phyloP scores from a whole-genome alignment of 495 filamentous ascomycete genomes.

The Aspergillus saccharolyticus region DNA sequence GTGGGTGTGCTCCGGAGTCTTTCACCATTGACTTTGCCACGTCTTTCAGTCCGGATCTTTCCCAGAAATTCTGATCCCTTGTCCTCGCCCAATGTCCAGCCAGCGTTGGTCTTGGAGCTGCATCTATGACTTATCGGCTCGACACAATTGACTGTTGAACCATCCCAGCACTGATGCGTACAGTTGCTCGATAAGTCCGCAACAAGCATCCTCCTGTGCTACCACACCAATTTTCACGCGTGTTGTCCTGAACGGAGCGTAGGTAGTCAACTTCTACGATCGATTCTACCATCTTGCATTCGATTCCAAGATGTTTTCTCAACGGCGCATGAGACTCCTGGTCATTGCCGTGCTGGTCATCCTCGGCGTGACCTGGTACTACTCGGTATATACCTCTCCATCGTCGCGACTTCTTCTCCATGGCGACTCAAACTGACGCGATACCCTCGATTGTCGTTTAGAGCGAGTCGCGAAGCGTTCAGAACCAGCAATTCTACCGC shows the following conservation, averaged over 20 bases:
- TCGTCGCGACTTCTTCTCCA: not conserved
- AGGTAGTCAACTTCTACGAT: not conserved
- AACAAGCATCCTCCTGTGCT: not conserved
- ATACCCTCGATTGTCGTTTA: slow-evolving; percentile 11
- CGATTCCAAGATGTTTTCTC: slow-evolving; percentile 59
- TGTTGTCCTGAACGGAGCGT: too few relatives aligned
- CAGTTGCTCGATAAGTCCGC: not conserved
- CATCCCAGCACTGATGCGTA: slow-evolving; percentile 1
- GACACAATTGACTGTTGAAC: slow-evolving; percentile 5
- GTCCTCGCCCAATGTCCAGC: slow-evolving; percentile 17
- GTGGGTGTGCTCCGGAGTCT: too few relatives aligned
- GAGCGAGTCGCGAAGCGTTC: slow-evolving; percentile 39
- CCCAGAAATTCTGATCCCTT: not conserved
- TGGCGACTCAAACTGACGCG: not conserved
- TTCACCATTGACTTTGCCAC: not conserved
- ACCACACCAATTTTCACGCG: not conserved
- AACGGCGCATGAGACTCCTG: slow-evolving; percentile 59
- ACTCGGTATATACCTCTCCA: slow-evolving; percentile 40
- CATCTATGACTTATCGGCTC: slow-evolving; percentile 19
- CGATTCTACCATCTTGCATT: not conserved
- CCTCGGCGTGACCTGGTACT: slow-evolving; percentile 58
- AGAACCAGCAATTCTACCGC: slow-evolving; percentile 47
- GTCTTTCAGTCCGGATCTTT: not conserved
- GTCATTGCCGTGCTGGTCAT: slow-evolving; percentile 52
- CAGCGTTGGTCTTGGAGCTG: slow-evolving; percentile 12